These are phyloP conservation scores for Microsporum canis DNA, from an alignment of 2,329 filamentous ascomycete species.

Conservation along the genomic window DNA sequence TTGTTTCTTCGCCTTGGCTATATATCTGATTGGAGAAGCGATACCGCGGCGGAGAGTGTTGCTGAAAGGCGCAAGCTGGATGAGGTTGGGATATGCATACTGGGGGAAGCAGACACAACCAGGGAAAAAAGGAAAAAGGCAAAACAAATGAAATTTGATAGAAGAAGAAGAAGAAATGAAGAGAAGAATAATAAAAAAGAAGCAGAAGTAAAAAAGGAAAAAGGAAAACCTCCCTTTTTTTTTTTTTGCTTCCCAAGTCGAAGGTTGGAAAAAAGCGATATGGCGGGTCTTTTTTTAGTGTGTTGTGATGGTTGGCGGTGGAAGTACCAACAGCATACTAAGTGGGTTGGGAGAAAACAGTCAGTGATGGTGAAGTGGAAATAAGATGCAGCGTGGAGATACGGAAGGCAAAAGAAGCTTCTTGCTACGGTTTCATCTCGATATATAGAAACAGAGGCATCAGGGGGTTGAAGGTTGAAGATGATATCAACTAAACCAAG, in stretches of 20 bases:
- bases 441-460: not conserved
- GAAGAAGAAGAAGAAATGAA: not conserved
- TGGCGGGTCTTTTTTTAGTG: no score
- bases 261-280: no score
- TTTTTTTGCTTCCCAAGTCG: not conserved
- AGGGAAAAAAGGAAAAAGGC: not conserved
- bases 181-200: not conserved
- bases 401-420: not conserved
- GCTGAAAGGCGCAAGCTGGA: not conserved
- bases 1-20: not conserved
- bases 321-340: not conserved
- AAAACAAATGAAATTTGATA: not conserved
- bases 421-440: not conserved
- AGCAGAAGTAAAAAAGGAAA: not conserved
- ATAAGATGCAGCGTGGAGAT: not conserved
- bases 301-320: not conserved
- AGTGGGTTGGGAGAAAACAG: not conserved
- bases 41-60: not conserved
- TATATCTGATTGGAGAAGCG: not conserved
- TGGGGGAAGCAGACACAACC: not conserved
- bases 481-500: not conserved
- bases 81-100: not conserved
- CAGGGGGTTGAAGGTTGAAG: not conserved
- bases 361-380: not conserved
- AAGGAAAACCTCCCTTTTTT: not conserved